Percentiles rank a stretch among this genome's conserved stretches.
Conservation (phyloP, 2,329 filamentous ascomycete species). For the Phialophora verrucosa region DNA sequence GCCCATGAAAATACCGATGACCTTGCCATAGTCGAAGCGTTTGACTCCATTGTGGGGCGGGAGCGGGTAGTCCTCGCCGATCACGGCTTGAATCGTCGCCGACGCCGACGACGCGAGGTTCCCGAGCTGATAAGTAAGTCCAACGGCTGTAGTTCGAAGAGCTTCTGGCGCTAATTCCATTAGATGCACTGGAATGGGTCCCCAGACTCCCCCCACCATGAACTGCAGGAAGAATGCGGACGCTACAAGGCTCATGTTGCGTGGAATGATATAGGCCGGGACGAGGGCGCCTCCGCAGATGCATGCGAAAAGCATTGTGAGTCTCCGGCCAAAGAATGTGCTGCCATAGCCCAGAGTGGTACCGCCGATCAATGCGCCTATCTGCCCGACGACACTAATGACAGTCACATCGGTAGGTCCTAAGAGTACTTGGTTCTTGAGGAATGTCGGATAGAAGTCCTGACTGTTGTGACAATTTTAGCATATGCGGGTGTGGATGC, state of each 20-base stretch:
- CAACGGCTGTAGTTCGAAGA: constrained; percentile 46
- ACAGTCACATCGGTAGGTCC: constrained; percentile 44
- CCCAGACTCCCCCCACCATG: not conserved
- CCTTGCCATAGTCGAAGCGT: constrained; percentile 51
- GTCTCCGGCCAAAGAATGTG: constrained; percentile 41
- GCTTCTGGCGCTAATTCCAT: constrained; percentile 37
- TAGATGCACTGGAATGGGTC: not conserved
- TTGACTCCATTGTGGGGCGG: constrained; percentile 42
- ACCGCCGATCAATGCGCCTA: constrained; percentile 46
- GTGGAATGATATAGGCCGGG: not conserved
- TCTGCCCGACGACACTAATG: constrained; percentile 45
- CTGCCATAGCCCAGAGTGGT: constrained; percentile 46
- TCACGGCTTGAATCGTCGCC: constrained; percentile 51
- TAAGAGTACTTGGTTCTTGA: constrained; percentile 47
- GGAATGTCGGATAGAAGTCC: constrained; percentile 5
- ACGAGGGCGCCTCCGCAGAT: not conserved
- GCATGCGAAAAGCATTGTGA: not conserved
- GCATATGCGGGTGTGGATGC: not conserved
- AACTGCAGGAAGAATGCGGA: not conserved
- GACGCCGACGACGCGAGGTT: constrained; percentile 50
- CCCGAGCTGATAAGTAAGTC: constrained; percentile 49
- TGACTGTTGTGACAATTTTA: not conserved
- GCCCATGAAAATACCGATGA: constrained; percentile 46
- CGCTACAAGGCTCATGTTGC: not conserved
- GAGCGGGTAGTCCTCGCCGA: constrained; percentile 51